Conservation (phyloP, 163 green algal species). For the Volvox carteri region DNA sequence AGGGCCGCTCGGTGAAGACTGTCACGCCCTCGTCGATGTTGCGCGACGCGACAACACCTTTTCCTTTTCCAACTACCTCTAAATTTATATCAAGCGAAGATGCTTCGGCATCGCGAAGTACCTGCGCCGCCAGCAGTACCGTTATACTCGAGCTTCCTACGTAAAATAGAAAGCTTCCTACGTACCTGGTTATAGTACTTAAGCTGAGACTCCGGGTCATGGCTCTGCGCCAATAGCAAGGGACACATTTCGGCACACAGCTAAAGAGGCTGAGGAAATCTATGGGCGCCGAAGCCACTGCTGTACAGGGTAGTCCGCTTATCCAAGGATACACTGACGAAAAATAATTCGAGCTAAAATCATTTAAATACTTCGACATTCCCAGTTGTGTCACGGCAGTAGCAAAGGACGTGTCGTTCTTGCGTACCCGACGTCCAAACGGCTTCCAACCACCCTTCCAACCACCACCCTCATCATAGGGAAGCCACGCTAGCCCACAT, state of each 20-base stretch:
- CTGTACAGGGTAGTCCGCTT: too few relatives aligned
- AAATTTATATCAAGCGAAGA: conserved; percentile 12
- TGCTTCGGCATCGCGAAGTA: background rate
- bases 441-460: too few relatives aligned
- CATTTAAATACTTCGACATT: too few relatives aligned
- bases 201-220: background rate
- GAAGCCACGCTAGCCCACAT: too few relatives aligned
- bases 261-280: too few relatives aligned
- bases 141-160: background rate
- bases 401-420: too few relatives aligned
- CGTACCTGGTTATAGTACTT: background rate
- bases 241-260: background rate
- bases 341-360: too few relatives aligned
- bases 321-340: too few relatives aligned
- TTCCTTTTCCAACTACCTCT: conserved; percentile 35
- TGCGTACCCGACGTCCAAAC: too few relatives aligned
- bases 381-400: too few relatives aligned
- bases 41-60: conserved; percentile 33
- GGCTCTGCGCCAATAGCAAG: background rate
- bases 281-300: too few relatives aligned
- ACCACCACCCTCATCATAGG: too few relatives aligned
- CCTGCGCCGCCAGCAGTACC: conserved; percentile 19
- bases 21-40: conserved; percentile 14
- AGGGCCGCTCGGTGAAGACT: conserved; percentile 13
- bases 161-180: background rate